Evolutionary conservation across 768 basidiomycete genomes (phyloP).

Genomic region (Kwoniella botswanensis): DNA sequence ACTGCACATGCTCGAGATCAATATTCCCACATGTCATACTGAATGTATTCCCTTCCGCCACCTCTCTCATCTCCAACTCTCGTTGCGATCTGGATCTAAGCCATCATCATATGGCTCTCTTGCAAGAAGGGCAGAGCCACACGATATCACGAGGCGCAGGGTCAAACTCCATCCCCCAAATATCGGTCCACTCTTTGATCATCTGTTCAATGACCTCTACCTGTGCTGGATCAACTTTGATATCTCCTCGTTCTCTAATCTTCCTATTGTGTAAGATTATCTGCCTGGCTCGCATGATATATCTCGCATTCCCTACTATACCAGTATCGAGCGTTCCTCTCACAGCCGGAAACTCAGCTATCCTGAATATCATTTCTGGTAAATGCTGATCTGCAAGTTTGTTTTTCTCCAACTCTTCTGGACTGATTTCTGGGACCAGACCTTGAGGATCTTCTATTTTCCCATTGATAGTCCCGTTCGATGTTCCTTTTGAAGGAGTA

Average conservation of each 20-base stretch:
- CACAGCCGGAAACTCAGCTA: constrained; percentile 23
- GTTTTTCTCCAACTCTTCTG: not conserved
- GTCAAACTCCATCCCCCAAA: not conserved
- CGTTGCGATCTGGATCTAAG: no score
- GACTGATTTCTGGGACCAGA: constrained; percentile 3
- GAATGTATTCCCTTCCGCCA: no score
- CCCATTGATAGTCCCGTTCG: no score
- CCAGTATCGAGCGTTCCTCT: constrained; percentile 26
- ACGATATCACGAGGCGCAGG: not conserved
- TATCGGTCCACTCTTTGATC: constrained; percentile 1
- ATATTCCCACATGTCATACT: no score
- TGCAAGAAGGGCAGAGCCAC: constrained; percentile 25
- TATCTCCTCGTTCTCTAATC: not conserved
- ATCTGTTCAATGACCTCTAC: not conserved
- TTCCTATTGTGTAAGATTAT: constrained; percentile 17
- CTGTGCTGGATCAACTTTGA: not conserved
- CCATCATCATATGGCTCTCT: constrained; percentile 11
- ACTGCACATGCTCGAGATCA: no score
- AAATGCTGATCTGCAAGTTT: not conserved
- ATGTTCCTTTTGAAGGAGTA: not conserved
- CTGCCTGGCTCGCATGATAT: constrained; percentile 31
- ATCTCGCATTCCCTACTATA: constrained; percentile 32
- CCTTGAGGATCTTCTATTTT: not conserved
- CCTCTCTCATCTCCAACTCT: not conserved
- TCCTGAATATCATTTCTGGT: constrained; percentile 1